Percentiles rank a stretch among this genome's conserved stretches.
Conservation (phyloP, 768 basidiomycete genomes). For the Phylloporus sp. region DNA sequence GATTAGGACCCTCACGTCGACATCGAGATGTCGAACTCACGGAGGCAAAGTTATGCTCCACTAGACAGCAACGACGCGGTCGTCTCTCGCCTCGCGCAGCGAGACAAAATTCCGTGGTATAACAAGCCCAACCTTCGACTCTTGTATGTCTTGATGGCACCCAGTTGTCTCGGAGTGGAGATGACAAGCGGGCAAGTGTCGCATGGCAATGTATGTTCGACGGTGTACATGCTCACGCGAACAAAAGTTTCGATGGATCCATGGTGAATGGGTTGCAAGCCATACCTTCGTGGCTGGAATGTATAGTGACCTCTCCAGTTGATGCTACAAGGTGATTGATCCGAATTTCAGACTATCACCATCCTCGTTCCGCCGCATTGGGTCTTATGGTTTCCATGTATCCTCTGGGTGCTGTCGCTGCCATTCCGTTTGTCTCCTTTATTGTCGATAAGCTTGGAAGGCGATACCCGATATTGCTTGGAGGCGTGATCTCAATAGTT, state of each 20-base stretch:
- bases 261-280: slow-evolving; percentile 63
- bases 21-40: slow-evolving; percentile 6
- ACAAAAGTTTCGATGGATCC: slow-evolving; percentile 32
- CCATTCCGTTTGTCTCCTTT: slow-evolving; percentile 38
- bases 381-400: slow-evolving; percentile 57
- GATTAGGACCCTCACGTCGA: too few species aligned
- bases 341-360: slow-evolving; percentile 40
- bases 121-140: slow-evolving; percentile 51
- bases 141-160: slow-evolving; percentile 53
- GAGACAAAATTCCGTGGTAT: slow-evolving; percentile 53
- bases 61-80: slow-evolving; percentile 6
- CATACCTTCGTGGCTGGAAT: slow-evolving; percentile 50
- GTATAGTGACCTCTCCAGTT: slow-evolving; percentile 28
- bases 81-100: slow-evolving; percentile 21
- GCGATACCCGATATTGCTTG: not conserved
- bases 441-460: slow-evolving; percentile 2
- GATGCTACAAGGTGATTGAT: not conserved
- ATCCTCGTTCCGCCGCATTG: slow-evolving; percentile 47
- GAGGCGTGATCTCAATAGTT: not conserved
- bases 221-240: not conserved
- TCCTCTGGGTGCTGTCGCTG: slow-evolving; percentile 50
- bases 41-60: not conserved
- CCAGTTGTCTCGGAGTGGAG: slow-evolving; percentile 25
- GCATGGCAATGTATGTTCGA: not conserved
- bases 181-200: slow-evolving; percentile 3